Conservation (phyloP, 2,329 filamentous ascomycete genomes). For the Nigrograna mackinnonii region DNA sequence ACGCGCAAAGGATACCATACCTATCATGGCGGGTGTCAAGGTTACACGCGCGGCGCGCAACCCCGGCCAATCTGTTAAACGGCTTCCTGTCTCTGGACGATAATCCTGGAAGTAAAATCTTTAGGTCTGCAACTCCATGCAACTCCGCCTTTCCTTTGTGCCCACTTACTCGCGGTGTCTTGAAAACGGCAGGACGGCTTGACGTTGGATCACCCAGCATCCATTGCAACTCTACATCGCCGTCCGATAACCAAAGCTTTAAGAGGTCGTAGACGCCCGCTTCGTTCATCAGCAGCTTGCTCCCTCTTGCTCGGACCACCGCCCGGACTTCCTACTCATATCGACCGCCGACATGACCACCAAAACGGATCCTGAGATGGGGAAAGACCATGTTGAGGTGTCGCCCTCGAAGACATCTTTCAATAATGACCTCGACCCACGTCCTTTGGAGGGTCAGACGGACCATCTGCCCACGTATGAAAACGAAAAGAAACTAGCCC, state of each 20-base stretch:
- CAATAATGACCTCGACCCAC: conserved; percentile 23
- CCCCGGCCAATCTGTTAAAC: background rate
- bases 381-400: conserved; percentile 30
- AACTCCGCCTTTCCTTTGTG: background rate
- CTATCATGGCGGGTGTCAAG: conserved; percentile 1
- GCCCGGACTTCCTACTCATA: background rate
- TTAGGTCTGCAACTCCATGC: conserved; percentile 5
- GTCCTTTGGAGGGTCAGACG: conserved; percentile 29
- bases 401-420: conserved; percentile 29
- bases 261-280: too few species aligned
- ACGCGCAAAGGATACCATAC: background rate
- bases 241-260: too few species aligned
- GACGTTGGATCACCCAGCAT: too few species aligned
- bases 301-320: too few species aligned
- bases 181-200: too few species aligned
- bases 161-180: too few species aligned
- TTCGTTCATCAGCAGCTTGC: too few species aligned
- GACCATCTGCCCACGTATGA: conserved; percentile 38
- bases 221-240: too few species aligned
- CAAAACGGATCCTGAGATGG: conserved; percentile 28
- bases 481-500: conserved; percentile 49
- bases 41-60: conserved; percentile 3
- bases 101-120: background rate
- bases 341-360: conserved; percentile 21
- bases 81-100: conserved; percentile 2